Conservation (phyloP, 345 rosid genomes). For the Hibiscus trionum region DNA sequence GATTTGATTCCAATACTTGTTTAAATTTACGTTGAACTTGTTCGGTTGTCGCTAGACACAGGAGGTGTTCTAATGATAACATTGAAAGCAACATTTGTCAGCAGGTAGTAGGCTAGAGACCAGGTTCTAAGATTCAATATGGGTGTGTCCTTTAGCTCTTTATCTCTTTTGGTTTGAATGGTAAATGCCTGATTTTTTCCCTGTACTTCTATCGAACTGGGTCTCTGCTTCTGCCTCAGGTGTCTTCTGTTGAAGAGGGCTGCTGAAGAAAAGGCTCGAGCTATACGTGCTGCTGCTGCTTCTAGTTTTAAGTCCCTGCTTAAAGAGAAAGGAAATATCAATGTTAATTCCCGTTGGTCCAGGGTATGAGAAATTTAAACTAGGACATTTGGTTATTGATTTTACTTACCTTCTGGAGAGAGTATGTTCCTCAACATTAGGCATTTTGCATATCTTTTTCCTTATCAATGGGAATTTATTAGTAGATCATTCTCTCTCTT, state of each 20-base stretch:
- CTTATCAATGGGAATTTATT: not conserved
- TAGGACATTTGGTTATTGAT: not conserved
- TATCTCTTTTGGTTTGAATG: slow-evolving; percentile 18
- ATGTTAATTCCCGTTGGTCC: slow-evolving; percentile 72
- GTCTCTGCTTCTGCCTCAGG: slow-evolving; percentile 34
- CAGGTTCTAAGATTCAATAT: slow-evolving; percentile 19
- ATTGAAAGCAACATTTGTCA: slow-evolving; percentile 26
- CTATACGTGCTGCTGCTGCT: slow-evolving; percentile 55
- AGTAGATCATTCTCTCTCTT: not conserved
- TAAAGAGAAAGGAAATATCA: slow-evolving; percentile 59
- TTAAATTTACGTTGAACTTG: slow-evolving; percentile 17
- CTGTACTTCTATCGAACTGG: not conserved
- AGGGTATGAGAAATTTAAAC: slow-evolving; percentile 41
- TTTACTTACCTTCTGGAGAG: not conserved
- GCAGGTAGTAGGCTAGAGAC: slow-evolving; percentile 26
- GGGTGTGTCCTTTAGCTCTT: slow-evolving; percentile 23
- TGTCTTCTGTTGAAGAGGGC: slow-evolving; percentile 63
- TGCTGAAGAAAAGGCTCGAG: slow-evolving; percentile 71
- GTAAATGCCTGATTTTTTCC: not conserved
- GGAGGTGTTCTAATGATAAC: slow-evolving; percentile 18
- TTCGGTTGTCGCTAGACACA: slow-evolving; percentile 16
- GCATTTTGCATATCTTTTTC: not conserved
- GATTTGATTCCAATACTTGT: slow-evolving; percentile 9
- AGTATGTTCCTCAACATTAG: not conserved
- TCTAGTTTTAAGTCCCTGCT: slow-evolving; percentile 81